Conservation (phyloP, 1,139 yeast species). For the Sugiyamaella paludigena region DNA sequence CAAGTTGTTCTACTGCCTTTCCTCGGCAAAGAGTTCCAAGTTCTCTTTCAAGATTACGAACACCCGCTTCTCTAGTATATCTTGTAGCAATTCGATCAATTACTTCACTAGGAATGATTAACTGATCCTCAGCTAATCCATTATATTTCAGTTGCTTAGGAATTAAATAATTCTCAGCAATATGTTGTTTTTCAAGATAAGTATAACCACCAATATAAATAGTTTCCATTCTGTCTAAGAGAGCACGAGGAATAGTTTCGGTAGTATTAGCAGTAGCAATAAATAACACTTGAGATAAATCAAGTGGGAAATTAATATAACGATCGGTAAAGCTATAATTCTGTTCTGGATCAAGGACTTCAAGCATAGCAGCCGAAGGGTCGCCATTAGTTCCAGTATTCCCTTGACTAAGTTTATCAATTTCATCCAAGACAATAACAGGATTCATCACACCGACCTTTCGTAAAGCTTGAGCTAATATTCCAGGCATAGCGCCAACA, state of each 20-base stretch:
- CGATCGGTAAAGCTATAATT: conserved; percentile 78
- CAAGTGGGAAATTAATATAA: conserved; percentile 84
- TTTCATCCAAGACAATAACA: conserved; percentile 83
- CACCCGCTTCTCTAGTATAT: conserved; percentile 88
- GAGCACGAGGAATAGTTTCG: conserved; percentile 70
- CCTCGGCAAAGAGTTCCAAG: conserved; percentile 73
- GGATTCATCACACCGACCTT: conserved; percentile 83
- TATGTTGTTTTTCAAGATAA: conserved; percentile 70
- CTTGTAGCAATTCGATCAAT: conserved; percentile 62
- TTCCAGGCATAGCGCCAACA: conserved; percentile 93
- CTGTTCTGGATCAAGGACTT: conserved; percentile 90
- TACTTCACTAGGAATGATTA: conserved; percentile 46
- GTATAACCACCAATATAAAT: conserved; percentile 81
- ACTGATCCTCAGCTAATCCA: conserved; percentile 53
- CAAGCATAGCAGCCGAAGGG: conserved; percentile 87
- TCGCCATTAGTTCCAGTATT: conserved; percentile 66
- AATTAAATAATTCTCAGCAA: conserved; percentile 65
- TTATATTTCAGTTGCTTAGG: conserved; percentile 78
- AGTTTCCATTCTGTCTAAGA: conserved; percentile 83
- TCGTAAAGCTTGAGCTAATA: conserved; percentile 73
- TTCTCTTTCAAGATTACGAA: conserved; percentile 70
- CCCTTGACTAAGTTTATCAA: conserved; percentile 72
- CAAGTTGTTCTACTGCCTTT: conserved; percentile 76
- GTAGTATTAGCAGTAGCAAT: conserved; percentile 91
- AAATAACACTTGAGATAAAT: conserved; percentile 77